These are phyloP conservation scores for Amauroascus niger DNA, from an alignment of 2,329 filamentous ascomycete species.

Conservation along the genomic window DNA sequence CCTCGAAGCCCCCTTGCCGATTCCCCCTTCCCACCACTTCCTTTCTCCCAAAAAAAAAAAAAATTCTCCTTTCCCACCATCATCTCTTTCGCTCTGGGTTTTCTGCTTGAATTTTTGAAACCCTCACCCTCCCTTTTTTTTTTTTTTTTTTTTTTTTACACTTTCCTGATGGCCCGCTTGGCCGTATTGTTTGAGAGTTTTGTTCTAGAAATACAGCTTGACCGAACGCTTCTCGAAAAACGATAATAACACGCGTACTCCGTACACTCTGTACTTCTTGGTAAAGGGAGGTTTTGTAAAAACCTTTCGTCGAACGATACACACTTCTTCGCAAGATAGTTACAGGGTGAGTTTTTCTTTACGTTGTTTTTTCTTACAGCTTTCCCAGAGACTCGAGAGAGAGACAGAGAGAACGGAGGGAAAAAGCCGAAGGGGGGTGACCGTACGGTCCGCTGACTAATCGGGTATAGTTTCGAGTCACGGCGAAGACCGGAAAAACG, in stretches of 20 bases:
- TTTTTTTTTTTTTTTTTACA: not conserved
- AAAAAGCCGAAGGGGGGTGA: no score
- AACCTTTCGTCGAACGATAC: not conserved
- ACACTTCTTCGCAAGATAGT: not conserved
- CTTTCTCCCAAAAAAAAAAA: no score
- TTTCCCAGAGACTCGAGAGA: no score
- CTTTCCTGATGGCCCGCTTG: not conserved
- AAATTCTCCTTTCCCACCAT: no score
- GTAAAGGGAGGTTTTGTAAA: not conserved
- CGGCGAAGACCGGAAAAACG: conserved; percentile 1
- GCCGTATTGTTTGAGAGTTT: not conserved
- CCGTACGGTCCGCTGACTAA: conserved; percentile 2
- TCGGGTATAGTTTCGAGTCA: conserved; percentile 1
- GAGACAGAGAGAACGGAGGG: no score
- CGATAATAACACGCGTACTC: conserved; percentile 6
- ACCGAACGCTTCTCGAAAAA: conserved; percentile 8
- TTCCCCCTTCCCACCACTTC: no score
- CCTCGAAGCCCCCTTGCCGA: no score
- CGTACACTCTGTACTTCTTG: no score
- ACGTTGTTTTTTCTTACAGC: not conserved
- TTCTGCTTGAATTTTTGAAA: not conserved
- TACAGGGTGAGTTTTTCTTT: not conserved
- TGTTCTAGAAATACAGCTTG: conserved; percentile 11
- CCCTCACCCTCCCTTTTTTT: not conserved
- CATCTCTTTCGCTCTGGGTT: not conserved